A percentile compares a stretch with the other conserved stretches of the same genome.
Evolutionary conservation across 768 basidiomycete genomes (phyloP).

Genomic region (Pulveroboletus frians): DNA sequence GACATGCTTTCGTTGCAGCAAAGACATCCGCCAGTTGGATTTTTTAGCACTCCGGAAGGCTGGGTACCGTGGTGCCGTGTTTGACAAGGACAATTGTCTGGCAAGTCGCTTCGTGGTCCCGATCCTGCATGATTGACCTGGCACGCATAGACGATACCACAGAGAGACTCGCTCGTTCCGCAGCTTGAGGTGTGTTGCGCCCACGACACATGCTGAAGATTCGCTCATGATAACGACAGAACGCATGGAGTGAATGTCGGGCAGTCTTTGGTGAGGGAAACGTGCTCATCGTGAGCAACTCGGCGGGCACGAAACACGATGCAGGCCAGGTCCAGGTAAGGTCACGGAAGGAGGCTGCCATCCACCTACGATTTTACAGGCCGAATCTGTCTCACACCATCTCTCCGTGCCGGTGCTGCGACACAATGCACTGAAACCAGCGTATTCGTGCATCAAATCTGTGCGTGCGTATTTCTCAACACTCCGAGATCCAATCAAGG

Average conservation of each 20-base stretch:
- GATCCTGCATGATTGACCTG: not conserved
- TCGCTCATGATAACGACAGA: constrained; percentile 34
- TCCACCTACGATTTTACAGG: constrained; percentile 40
- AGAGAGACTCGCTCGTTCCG: constrained; percentile 70
- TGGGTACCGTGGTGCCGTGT: constrained; percentile 85
- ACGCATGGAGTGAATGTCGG: constrained; percentile 71
- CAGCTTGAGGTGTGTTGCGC: constrained; percentile 55
- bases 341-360: not conserved
- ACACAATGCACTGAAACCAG: constrained; percentile 75
- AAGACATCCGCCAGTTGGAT: constrained; percentile 82
- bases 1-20: constrained; percentile 35
- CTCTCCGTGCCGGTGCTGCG: constrained; percentile 78
- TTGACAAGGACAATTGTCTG: constrained; percentile 98
- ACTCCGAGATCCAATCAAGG: constrained; percentile 47
- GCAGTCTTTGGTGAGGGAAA: constrained; percentile 70
- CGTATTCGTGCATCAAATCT: constrained; percentile 65
- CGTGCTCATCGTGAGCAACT: constrained; percentile 91
- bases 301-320: constrained; percentile 78
- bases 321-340: constrained; percentile 75
- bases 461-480: constrained; percentile 73
- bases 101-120: constrained; percentile 38
- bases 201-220: not conserved
- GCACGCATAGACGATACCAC: constrained; percentile 64
- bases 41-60: constrained; percentile 64
- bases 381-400: constrained; percentile 77